These are phyloP conservation scores for Citrullus amarus DNA, from an alignment of 306 rosid genomes.

Conservation along the genomic window DNA sequence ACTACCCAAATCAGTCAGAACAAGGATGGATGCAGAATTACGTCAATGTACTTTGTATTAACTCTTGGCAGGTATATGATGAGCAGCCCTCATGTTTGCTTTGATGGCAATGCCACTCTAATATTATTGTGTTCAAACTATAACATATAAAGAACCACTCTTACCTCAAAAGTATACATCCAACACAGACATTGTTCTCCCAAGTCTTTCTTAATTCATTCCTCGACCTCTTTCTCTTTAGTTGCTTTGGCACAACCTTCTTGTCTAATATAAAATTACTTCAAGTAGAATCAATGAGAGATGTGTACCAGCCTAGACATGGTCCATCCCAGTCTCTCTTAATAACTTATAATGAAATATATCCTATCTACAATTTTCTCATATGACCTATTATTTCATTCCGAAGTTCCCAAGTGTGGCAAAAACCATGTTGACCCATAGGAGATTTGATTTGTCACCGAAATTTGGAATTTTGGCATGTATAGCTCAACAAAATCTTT, in stretches of 20 bases:
- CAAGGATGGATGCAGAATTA: conserved; percentile 65
- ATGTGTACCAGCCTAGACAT: neutral
- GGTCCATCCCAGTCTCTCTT: neutral
- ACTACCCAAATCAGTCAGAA: conserved; percentile 27
- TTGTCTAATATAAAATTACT: neutral
- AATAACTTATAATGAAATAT: too few species aligned
- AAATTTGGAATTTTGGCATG: neutral
- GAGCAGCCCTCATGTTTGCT: neutral
- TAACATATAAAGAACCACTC: neutral
- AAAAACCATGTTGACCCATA: neutral
- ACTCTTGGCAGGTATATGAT: conserved; percentile 81
- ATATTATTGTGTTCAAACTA: neutral
- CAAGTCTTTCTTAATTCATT: neutral
- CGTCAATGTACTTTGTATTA: conserved; percentile 63
- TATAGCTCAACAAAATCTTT: neutral
- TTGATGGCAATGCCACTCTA: neutral
- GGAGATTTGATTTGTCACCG: neutral
- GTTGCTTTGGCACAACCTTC: neutral
- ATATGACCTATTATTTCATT: neutral
- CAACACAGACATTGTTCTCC: neutral
- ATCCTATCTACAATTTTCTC: neutral
- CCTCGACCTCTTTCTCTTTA: neutral
- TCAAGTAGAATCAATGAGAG: neutral
- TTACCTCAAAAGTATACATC: neutral
- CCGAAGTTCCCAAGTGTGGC: neutral